Evolutionary conservation across 495 filamentous ascomycete genomes (phyloP).

Genomic region (Rhypophila decipiens): DNA sequence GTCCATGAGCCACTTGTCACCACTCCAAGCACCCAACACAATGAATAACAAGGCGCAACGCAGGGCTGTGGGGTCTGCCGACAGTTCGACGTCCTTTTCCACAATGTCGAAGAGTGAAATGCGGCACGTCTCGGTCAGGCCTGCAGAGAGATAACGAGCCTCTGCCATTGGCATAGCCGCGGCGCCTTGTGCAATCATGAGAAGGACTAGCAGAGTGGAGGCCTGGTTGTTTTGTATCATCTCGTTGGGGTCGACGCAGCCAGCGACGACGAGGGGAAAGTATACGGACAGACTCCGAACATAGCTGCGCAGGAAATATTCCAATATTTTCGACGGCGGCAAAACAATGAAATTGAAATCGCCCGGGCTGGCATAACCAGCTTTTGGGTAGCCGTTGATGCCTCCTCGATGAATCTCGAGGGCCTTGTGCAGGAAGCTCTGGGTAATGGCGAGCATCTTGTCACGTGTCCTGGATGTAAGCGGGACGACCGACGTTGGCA

Average conservation of each 20-base stretch:
- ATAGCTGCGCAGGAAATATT: constrained; percentile 55
- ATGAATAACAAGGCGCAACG: constrained; percentile 56
- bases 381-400: constrained; percentile 23
- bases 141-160: constrained; percentile 53
- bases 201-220: constrained; percentile 50
- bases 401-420: constrained; percentile 51
- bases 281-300: constrained; percentile 52
- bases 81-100: constrained; percentile 57
- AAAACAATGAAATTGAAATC: constrained; percentile 51
- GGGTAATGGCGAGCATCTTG: constrained; percentile 57
- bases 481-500: constrained; percentile 40
- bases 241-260: constrained; percentile 53
- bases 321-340: constrained; percentile 52
- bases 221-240: constrained; percentile 53
- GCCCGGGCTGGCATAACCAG: constrained; percentile 30
- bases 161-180: constrained; percentile 50
- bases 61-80: constrained; percentile 50
- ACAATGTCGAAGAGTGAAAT: constrained; percentile 60
- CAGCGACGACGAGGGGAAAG: constrained; percentile 47
- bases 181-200: constrained; percentile 63
- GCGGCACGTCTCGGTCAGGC: constrained; percentile 57
- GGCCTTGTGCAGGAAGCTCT: constrained; percentile 57
- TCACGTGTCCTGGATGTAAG: constrained; percentile 49
- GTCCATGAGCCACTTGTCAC: constrained; percentile 67
- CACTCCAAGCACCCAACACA: constrained; percentile 56